Evolutionary conservation across 176 grass and related monocot species (phyloP).

Genomic region (Carex parvula): DNA sequence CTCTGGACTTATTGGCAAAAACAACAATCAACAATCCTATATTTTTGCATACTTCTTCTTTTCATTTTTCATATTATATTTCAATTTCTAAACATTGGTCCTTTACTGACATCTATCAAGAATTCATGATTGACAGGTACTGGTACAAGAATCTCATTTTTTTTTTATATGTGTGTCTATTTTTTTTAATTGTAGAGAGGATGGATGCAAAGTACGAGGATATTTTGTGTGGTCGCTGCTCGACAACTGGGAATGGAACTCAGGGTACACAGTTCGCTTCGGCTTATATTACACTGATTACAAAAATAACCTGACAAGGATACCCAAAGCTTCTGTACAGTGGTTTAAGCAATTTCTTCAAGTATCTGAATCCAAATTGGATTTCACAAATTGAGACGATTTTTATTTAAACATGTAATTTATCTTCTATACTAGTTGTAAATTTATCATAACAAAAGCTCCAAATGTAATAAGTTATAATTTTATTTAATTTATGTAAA

Average conservation of each 20-base stretch:
- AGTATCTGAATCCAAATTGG: constrained; percentile 17
- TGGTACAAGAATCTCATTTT: background rate
- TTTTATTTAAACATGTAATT: constrained; percentile 12
- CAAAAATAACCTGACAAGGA: constrained; percentile 73
- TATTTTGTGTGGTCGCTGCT: constrained; percentile 87
- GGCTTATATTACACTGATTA: constrained; percentile 73
- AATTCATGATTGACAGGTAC: background rate
- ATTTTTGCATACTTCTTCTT: background rate
- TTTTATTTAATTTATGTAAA: background rate
- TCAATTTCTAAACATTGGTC: background rate
- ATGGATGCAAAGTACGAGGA: constrained; percentile 62
- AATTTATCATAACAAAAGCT: background rate
- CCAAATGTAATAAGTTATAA: constrained; percentile 6
- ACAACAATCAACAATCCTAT: background rate
- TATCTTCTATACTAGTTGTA: background rate
- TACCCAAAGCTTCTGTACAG: constrained; percentile 65
- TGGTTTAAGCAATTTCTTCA: constrained; percentile 64
- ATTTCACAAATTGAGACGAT: constrained; percentile 10
- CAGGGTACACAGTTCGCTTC: constrained; percentile 76
- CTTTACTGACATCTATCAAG: background rate
- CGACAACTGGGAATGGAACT: constrained; percentile 96
- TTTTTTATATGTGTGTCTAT: background rate
- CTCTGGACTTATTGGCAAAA: background rate
- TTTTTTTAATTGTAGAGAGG: constrained; percentile 40
- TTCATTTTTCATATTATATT: background rate